Conservation (phyloP, 306 rosid genomes). For the Nissolia schottii region DNA sequence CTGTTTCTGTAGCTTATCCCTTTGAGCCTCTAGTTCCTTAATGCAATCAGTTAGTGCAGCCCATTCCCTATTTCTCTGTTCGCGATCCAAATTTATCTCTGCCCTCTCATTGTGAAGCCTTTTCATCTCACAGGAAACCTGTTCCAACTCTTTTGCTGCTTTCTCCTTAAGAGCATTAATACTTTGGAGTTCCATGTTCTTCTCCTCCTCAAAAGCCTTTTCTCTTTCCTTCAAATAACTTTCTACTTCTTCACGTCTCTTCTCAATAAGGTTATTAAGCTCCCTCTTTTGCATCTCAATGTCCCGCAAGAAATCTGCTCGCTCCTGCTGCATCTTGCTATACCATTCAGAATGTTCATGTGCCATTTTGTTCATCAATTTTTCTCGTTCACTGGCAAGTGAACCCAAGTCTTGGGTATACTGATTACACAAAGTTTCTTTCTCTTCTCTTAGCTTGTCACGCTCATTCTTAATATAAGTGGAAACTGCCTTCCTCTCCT, state of each 20-base stretch:
- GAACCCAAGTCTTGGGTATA: constrained; percentile 56
- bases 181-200: constrained; percentile 56
- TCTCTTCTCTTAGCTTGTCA: constrained; percentile 62
- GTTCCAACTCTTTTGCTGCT: constrained; percentile 66
- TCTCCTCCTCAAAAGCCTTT: constrained; percentile 71
- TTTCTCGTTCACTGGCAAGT: constrained; percentile 76
- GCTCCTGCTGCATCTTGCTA: constrained; percentile 87
- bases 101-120: constrained; percentile 71
- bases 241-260: constrained; percentile 89
- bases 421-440: constrained; percentile 60
- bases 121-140: constrained; percentile 69
- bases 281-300: constrained; percentile 74
- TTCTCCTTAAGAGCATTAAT: constrained; percentile 67
- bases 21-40: constrained; percentile 79
- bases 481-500: constrained; percentile 65
- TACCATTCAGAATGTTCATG: constrained; percentile 81
- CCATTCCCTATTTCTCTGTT: constrained; percentile 81
- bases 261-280: constrained; percentile 71
- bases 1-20: constrained; percentile 84
- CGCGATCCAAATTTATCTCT: constrained; percentile 85
- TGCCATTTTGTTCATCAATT: constrained; percentile 81
- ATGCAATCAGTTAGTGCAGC: constrained; percentile 77
- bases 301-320: constrained; percentile 69
- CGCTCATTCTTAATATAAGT: constrained; percentile 71
- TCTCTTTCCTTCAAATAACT: constrained; percentile 68